Percentiles rank a stretch among this genome's conserved stretches.
Evolutionary conservation across 768 basidiomycete genomes (phyloP).

Genomic region (Lentinula detonsa): DNA sequence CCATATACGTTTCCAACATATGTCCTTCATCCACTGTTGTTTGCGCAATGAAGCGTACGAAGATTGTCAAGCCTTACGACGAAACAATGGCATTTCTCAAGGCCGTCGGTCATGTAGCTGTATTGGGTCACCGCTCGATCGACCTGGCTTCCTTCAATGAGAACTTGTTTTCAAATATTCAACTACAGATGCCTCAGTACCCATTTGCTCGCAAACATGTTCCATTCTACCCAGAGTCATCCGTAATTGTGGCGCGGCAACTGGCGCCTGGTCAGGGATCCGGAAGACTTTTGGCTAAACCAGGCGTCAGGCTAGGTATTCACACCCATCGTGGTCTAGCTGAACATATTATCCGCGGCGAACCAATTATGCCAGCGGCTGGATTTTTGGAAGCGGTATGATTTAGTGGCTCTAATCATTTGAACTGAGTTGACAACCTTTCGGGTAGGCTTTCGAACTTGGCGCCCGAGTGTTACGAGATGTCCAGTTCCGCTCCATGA

Average conservation of each 20-base stretch:
- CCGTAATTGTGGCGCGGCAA: slow-evolving; percentile 1
- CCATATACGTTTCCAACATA: slow-evolving; percentile 22
- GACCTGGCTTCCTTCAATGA: slow-evolving; percentile 20
- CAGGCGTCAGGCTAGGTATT: slow-evolving; percentile 3
- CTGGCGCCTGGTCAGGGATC: slow-evolving; percentile 12
- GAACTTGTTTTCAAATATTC: slow-evolving; percentile 25
- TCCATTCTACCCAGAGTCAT: slow-evolving; percentile 13
- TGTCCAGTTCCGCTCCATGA: slow-evolving; percentile 13
- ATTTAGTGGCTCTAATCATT: too few species aligned
- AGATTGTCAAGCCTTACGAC: slow-evolving; percentile 9
- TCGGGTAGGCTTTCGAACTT: slow-evolving; percentile 2
- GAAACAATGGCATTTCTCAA: slow-evolving; percentile 21
- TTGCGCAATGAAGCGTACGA: slow-evolving; percentile 22
- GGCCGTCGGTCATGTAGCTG: slow-evolving; percentile 15
- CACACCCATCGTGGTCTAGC: slow-evolving; percentile 29
- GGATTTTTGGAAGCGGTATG: slow-evolving; percentile 30
- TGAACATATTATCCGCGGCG: slow-evolving; percentile 32
- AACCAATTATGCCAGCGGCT: slow-evolving; percentile 35
- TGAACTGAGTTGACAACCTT: neutral
- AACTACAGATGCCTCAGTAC: slow-evolving; percentile 18
- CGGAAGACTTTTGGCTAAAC: neutral
- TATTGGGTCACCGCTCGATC: slow-evolving; percentile 10
- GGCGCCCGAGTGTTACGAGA: slow-evolving; percentile 16
- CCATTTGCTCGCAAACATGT: slow-evolving; percentile 23
- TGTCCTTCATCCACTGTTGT: slow-evolving; percentile 13